Evolutionary conservation across 2,329 filamentous ascomycete species (phyloP), one percentile per base, ranked within the genome.

Genomic region (Phyllosticta ampelicida): DNA sequence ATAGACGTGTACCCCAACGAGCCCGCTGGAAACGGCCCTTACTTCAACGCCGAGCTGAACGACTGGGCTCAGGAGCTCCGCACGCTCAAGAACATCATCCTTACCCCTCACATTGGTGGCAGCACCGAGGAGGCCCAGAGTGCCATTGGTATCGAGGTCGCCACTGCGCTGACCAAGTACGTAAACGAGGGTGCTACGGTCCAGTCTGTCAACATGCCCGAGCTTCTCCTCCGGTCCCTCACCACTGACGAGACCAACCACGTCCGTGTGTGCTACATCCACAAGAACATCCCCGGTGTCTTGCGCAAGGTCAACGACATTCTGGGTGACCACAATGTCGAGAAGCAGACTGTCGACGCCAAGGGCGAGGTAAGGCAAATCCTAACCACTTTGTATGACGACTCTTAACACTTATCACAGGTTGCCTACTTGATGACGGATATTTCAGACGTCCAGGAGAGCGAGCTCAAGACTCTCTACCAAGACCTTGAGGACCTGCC

Each of bases 311-410:
- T 99, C 64, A 99, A 99, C 78, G 89, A 94, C 68, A 90, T 97
- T 62, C 81, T 99, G 53, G 89, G 87, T 50, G 86, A 95, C 68
- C 91, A 99, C 78, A 99, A 99, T 73, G 91, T 99, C 65, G 92
- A 96, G 77, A 97, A 97, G 80, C 94, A 99, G 76, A 97, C 95
- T 78, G 94, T 89, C 54, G 94, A 97, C 73, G 95, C 88, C 75
- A 87, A 86, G 77, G 92, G 90, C 65, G 92, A 97, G 71, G 86
- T 89, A 55, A 59, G 57, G 13, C 23, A 26, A 9, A 3, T 11
- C 16, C 36, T 16, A 44, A n/a, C 8, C 36, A 44, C 29, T n/a
- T 23, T 5, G 3, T 10, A 2, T 54, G 10, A 51, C 1, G 18
- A 8, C 9, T 20, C 21, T 18, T 18, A 30, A 55, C 44, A 52